Conservation (phyloP, 2,329 filamentous ascomycete genomes). For the Ceratocystis smalleyi region DNA sequence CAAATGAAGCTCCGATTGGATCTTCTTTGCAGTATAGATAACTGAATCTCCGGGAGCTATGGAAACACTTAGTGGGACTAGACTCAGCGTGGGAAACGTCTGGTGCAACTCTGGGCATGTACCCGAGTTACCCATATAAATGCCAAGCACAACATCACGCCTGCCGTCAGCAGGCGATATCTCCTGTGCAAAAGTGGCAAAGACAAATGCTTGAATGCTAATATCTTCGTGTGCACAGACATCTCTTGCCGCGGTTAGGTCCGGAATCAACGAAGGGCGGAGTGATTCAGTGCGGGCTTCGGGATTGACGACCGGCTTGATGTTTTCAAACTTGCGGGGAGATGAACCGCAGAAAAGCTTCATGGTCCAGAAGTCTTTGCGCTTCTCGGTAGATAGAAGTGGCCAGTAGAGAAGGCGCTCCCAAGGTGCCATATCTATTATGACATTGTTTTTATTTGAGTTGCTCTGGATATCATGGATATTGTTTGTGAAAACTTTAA, state of each 20-base stretch:
- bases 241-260: constrained; percentile 27
- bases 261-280: constrained; percentile 25
- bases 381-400: constrained; percentile 12
- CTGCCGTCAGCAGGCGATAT: constrained; percentile 19
- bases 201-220: constrained; percentile 57
- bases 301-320: constrained; percentile 29
- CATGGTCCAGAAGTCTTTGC: constrained; percentile 28
- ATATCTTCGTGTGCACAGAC: constrained; percentile 32
- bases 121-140: constrained; percentile 71
- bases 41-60: background rate
- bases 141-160: constrained; percentile 45
- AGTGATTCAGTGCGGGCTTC: constrained; percentile 22
- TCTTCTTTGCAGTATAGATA: background rate
- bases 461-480: background rate
- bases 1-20: constrained; percentile 7
- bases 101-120: constrained; percentile 29
- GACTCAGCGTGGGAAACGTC: constrained; percentile 58
- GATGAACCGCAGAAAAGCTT: constrained; percentile 24
- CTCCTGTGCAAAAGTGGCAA: constrained; percentile 50
- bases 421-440: constrained; percentile 21
- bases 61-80: constrained; percentile 54
- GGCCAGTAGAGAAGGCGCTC: constrained; percentile 18
- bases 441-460: background rate
- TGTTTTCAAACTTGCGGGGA: constrained; percentile 16
- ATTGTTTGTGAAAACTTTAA: constrained; percentile 28